Percentiles rank a stretch among this genome's conserved stretches.
Conservation (phyloP, 2,329 filamentous ascomycete species). For the Tothia fuscella region DNA sequence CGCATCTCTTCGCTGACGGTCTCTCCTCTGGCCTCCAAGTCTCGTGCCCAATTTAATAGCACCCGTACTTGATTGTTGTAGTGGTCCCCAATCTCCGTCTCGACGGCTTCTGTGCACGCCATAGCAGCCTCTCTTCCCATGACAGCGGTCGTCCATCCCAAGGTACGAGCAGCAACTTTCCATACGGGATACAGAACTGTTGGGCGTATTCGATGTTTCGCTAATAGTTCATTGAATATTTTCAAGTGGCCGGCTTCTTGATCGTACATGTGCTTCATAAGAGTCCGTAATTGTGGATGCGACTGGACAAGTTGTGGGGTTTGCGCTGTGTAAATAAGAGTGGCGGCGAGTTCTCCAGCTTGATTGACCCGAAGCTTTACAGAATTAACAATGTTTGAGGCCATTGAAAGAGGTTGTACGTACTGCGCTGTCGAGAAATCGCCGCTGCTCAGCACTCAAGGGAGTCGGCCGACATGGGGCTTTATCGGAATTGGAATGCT, state of each 20-base stretch:
- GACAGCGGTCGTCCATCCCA: slow-evolving; percentile 83
- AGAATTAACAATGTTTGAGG: background rate
- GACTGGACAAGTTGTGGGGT: slow-evolving; percentile 66
- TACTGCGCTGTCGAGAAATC: slow-evolving; percentile 27
- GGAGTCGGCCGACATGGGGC: slow-evolving; percentile 8
- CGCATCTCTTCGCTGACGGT: slow-evolving; percentile 68
- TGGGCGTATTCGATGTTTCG: slow-evolving; percentile 79
- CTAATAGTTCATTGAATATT: slow-evolving; percentile 74
- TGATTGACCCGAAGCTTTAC: slow-evolving; percentile 81
- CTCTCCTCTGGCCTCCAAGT: slow-evolving; percentile 66
- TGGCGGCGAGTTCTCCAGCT: slow-evolving; percentile 92
- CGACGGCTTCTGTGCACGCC: slow-evolving; percentile 96
- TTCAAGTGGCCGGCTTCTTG: slow-evolving; percentile 81
- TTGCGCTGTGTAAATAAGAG: slow-evolving; percentile 85
- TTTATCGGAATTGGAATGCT: slow-evolving; percentile 6
- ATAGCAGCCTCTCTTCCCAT: slow-evolving; percentile 91
- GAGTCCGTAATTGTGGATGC: slow-evolving; percentile 74
- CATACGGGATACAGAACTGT: slow-evolving; percentile 89
- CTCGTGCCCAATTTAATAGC: slow-evolving; percentile 67
- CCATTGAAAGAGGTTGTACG: background rate
- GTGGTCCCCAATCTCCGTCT: slow-evolving; percentile 93
- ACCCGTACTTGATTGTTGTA: slow-evolving; percentile 86
- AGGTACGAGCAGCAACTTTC: slow-evolving; percentile 63
- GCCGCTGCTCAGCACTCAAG: slow-evolving; percentile 21
- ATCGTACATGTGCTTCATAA: slow-evolving; percentile 98